These are phyloP conservation scores for Pigoraptor vietnamica DNA, from an alignment of 78 protist species.

Conservation along the genomic window DNA sequence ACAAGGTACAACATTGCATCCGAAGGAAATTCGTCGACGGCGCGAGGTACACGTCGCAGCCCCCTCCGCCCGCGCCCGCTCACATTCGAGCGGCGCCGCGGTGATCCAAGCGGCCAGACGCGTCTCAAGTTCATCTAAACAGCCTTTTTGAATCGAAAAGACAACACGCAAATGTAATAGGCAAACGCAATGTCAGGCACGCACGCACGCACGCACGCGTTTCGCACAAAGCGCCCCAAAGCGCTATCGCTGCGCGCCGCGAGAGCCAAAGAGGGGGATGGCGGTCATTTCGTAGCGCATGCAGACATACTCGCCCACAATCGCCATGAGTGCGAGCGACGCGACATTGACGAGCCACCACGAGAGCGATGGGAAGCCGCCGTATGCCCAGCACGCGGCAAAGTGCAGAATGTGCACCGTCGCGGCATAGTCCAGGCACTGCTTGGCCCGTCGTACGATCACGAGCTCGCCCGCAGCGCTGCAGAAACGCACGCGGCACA, in stretches of 20 bases:
- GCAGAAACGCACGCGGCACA: not conserved
- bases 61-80: not conserved
- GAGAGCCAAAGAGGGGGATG: not conserved
- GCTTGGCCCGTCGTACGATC: not conserved
- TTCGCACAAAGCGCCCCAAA: not conserved
- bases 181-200: not conserved
- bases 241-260: not conserved
- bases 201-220: not conserved
- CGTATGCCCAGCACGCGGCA: not conserved
- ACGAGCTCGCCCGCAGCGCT: not conserved
- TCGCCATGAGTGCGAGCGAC: not conserved
- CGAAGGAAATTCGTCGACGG: too few species aligned
- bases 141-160: too few species aligned
- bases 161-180: not conserved
- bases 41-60: not conserved
- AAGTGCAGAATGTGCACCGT: not conserved
- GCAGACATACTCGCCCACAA: not conserved
- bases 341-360: not conserved
- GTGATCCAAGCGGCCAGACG: not conserved
- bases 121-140: not conserved
- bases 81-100: not conserved
- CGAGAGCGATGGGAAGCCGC: slow-evolving; percentile 1
- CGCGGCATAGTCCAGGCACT: slow-evolving; percentile 1
- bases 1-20: too few species aligned
- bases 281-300: not conserved